phyloP scores from a whole-genome alignment of 495 filamentous ascomycete species.

The Penicillium cinerascens region DNA sequence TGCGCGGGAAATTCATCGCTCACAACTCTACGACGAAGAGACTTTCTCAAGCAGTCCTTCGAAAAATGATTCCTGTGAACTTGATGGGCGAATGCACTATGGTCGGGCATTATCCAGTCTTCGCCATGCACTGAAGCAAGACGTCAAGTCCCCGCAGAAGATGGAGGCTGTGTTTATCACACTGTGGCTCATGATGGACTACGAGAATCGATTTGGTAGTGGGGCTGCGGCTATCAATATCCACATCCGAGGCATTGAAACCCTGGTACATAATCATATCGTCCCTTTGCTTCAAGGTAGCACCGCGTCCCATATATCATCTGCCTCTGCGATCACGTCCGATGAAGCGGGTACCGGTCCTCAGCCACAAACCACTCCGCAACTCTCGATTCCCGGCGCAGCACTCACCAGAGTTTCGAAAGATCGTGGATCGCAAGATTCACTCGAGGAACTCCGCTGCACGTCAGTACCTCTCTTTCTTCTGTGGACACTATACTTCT shows the following conservation, averaged over 20 bases:
- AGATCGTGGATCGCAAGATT: background rate
- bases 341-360: background rate
- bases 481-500: slow-evolving; percentile 35
- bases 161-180: slow-evolving; percentile 35
- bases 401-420: background rate
- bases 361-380: background rate
- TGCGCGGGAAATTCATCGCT: slow-evolving; percentile 28
- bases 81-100: slow-evolving; percentile 27
- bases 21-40: slow-evolving; percentile 18
- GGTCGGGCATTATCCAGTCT: slow-evolving; percentile 30
- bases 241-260: slow-evolving; percentile 31
- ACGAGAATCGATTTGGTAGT: slow-evolving; percentile 34
- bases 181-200: slow-evolving; percentile 36
- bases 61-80: slow-evolving; percentile 14
- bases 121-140: slow-evolving; percentile 27
- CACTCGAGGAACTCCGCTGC: slow-evolving; percentile 10
- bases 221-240: slow-evolving; percentile 31
- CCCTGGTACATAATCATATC: slow-evolving; percentile 29
- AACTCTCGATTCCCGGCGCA: background rate
- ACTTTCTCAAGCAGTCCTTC: slow-evolving; percentile 1
- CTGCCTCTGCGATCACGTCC: background rate
- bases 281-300: slow-evolving; percentile 24
- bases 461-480: slow-evolving; percentile 34
- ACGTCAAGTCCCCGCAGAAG: slow-evolving; percentile 25
- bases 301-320: background rate